These are phyloP conservation scores for Aspergillus leporis DNA, from an alignment of 495 filamentous ascomycete genomes.

Conservation along the genomic window DNA sequence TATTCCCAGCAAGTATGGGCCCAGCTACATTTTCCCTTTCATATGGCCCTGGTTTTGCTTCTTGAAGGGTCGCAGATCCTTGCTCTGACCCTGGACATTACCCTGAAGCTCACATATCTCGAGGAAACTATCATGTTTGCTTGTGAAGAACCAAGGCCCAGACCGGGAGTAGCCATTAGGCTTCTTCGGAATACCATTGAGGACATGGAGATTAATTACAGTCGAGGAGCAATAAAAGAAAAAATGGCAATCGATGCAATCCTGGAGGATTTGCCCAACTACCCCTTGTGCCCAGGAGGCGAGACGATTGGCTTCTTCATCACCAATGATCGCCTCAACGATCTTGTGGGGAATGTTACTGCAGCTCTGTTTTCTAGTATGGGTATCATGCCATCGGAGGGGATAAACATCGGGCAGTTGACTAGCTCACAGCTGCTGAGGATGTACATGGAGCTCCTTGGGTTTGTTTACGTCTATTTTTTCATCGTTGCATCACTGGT, in stretches of 20 bases:
- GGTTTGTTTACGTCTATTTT: conserved; percentile 46
- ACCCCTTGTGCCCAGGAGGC: conserved; percentile 30
- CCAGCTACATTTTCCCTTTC: conserved; percentile 69
- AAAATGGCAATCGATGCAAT: conserved; percentile 35
- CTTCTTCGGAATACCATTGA: conserved; percentile 40
- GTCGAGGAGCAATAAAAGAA: conserved; percentile 35
- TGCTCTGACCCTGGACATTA: conserved; percentile 41
- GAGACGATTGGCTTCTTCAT: conserved; percentile 21
- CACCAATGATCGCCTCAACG: conserved; percentile 29
- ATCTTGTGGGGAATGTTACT: conserved; percentile 43
- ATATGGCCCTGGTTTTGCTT: conserved; percentile 62
- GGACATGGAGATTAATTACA: conserved; percentile 47
- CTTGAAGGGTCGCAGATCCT: conserved; percentile 57
- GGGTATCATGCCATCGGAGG: conserved; percentile 36
- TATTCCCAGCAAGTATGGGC: conserved; percentile 64
- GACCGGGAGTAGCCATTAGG: conserved; percentile 24
- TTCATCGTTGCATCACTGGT: conserved; percentile 38
- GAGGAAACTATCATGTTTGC: conserved; percentile 40
- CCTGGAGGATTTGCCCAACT: conserved; percentile 32
- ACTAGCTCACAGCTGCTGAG: conserved; percentile 33
- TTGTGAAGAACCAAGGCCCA: conserved; percentile 42
- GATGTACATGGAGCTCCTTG: conserved; percentile 43
- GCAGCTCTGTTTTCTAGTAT: conserved; percentile 46
- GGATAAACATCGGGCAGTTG: conserved; percentile 30
- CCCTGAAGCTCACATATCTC: conserved; percentile 41